Evolutionary conservation across 257 asterid species (phyloP).

Genomic region (Solanum pinnatisectum): DNA sequence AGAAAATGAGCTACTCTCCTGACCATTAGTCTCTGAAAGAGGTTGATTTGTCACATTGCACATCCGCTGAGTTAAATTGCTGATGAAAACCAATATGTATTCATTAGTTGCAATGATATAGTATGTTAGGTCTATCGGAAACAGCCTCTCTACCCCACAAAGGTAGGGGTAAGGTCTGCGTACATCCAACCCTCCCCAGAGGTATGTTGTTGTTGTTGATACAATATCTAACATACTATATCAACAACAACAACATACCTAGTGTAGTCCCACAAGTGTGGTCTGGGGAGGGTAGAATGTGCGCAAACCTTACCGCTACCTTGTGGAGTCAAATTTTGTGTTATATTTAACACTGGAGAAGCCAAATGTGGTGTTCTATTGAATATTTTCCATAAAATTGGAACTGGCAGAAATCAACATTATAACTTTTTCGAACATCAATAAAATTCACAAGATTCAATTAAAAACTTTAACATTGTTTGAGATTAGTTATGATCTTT

Average conservation of each 20-base stretch:
- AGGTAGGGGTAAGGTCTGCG: background rate
- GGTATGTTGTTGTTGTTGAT: background rate
- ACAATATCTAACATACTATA: background rate
- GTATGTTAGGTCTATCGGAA: background rate
- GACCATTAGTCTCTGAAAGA: slow-evolving; percentile 36
- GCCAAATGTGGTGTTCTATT: background rate
- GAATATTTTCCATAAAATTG: background rate
- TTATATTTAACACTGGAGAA: background rate
- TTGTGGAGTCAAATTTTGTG: background rate
- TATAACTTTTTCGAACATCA: background rate
- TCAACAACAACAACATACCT: background rate
- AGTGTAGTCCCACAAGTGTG: background rate
- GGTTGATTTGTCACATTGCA: slow-evolving; percentile 60
- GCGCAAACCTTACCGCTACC: background rate
- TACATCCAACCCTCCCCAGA: background rate
- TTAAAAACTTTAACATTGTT: background rate
- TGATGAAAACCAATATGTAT: slow-evolving; percentile 10
- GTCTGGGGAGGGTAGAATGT: background rate
- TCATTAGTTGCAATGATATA: background rate
- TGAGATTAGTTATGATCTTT: background rate
- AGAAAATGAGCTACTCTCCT: slow-evolving; percentile 44
- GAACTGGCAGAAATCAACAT: background rate
- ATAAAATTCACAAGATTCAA: background rate
- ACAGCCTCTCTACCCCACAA: background rate
- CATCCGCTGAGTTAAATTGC: slow-evolving; percentile 37